phyloP scores from a whole-genome alignment of 164 flowering plant genomes.

The Magnolia sinica region DNA sequence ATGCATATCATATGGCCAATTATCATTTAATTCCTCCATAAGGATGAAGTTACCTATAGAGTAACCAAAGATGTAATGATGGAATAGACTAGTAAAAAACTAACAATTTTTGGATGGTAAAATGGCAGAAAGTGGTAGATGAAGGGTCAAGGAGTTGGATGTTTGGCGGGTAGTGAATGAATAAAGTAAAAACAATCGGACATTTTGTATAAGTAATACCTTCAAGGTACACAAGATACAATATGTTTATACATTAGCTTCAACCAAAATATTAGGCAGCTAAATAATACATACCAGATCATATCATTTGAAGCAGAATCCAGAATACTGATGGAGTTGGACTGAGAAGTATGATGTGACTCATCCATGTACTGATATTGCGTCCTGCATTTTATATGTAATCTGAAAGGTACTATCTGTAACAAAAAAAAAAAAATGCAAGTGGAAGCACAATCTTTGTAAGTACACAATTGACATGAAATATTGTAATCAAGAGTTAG shows the following conservation, averaged over 20 bases:
- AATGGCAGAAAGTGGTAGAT: no score
- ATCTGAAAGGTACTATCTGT: conserved; percentile 67
- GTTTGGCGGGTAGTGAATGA: no score
- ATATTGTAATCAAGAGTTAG: background rate
- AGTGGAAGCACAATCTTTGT: background rate
- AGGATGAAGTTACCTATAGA: no score
- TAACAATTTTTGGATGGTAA: no score
- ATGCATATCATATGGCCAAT: no score
- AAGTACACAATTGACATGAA: background rate
- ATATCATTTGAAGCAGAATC: conserved; percentile 40
- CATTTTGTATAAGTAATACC: background rate
- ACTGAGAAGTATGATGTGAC: conserved; percentile 23
- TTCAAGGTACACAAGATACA: background rate
- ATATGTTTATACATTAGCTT: background rate
- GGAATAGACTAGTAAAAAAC: no score
- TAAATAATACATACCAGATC: conserved; percentile 52
- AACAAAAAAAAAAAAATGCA: conserved; percentile 12
- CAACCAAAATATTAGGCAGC: background rate
- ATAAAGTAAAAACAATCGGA: no score
- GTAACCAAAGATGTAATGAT: no score
- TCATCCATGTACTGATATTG: conserved; percentile 22
- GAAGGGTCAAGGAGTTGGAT: no score
- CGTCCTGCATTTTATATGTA: conserved; percentile 50
- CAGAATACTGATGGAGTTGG: conserved; percentile 11
- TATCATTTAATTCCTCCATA: no score